Conservation (phyloP, 2,329 filamentous ascomycete genomes). For the Arthrobotrys megalospora region DNA sequence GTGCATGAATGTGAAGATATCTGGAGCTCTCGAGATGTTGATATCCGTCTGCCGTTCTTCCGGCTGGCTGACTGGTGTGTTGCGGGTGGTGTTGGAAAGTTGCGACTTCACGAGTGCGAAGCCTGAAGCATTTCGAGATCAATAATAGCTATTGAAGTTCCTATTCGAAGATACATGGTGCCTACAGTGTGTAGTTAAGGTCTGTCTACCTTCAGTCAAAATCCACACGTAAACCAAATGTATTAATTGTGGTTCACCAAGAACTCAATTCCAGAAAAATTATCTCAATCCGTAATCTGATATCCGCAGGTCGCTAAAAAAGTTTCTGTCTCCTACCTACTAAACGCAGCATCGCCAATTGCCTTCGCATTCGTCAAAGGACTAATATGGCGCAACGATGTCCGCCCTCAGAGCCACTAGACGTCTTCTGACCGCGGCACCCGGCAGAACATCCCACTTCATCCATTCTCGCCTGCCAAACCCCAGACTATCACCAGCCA, state of each 20-base stretch:
- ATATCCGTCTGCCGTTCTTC: neutral
- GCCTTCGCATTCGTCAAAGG: neutral
- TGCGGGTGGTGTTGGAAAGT: neutral
- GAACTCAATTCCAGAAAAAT: too few species aligned
- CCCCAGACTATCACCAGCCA: neutral
- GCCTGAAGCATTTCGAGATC: too few species aligned
- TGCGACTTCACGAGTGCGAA: neutral
- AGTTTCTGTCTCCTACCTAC: neutral
- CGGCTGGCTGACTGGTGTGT: neutral
- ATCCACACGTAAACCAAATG: too few species aligned
- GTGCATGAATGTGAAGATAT: neutral
- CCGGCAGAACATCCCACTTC: slow-evolving; percentile 13
- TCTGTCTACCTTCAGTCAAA: too few species aligned
- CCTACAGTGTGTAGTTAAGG: too few species aligned
- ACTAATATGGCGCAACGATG: slow-evolving; percentile 50
- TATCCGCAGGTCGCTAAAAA: too few species aligned
- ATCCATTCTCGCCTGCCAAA: neutral
- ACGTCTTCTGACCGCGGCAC: slow-evolving; percentile 47
- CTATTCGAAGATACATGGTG: too few species aligned
- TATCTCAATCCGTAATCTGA: too few species aligned
- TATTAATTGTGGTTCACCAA: too few species aligned
- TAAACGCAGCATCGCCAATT: slow-evolving; percentile 13
- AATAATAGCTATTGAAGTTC: too few species aligned
- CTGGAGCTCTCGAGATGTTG: neutral
- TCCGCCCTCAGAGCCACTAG: slow-evolving; percentile 52